A percentile compares a stretch with the other conserved stretches of the same genome.
Conservation (phyloP, 2,329 filamentous ascomycete genomes). For the Fusarium odoratissimum region DNA sequence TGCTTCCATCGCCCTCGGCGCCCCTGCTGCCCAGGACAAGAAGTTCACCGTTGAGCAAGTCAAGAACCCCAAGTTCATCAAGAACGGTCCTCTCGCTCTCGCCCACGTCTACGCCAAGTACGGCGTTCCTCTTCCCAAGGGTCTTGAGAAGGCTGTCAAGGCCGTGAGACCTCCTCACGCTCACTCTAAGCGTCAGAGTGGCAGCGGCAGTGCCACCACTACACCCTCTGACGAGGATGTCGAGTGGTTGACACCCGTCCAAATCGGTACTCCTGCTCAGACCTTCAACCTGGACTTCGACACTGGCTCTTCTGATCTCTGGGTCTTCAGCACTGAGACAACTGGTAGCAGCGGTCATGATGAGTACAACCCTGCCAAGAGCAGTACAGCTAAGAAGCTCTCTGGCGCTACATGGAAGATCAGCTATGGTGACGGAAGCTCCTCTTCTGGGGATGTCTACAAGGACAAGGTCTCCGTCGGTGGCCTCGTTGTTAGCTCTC, state of each 20-base stretch:
- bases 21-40: slow-evolving; percentile 23
- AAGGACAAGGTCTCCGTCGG: slow-evolving; percentile 57
- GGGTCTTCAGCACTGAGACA: slow-evolving; percentile 59
- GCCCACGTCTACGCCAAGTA: slow-evolving; percentile 53
- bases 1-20: slow-evolving; percentile 27
- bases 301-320: slow-evolving; percentile 60
- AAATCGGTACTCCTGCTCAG: slow-evolving; percentile 58
- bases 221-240: slow-evolving; percentile 47
- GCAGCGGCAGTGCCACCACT: slow-evolving; percentile 42
- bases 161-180: slow-evolving; percentile 24
- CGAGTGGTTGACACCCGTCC: slow-evolving; percentile 55
- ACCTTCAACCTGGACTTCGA: slow-evolving; percentile 59
- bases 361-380: slow-evolving; percentile 54
- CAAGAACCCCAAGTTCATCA: slow-evolving; percentile 51
- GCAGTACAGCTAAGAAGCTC: slow-evolving; percentile 53
- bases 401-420: slow-evolving; percentile 55
- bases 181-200: slow-evolving; percentile 44
- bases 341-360: slow-evolving; percentile 55
- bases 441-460: slow-evolving; percentile 57
- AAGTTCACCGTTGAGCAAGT: slow-evolving; percentile 51
- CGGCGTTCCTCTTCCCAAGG: slow-evolving; percentile 48
- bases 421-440: slow-evolving; percentile 57
- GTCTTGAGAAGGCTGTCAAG: slow-evolving; percentile 44
- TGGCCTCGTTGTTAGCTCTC: slow-evolving; percentile 52
- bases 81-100: slow-evolving; percentile 50